A percentile compares a stretch with the other conserved stretches of the same genome.
Conservation (phyloP, 129 eudicot genomes). For the Erigeron canadensis region DNA sequence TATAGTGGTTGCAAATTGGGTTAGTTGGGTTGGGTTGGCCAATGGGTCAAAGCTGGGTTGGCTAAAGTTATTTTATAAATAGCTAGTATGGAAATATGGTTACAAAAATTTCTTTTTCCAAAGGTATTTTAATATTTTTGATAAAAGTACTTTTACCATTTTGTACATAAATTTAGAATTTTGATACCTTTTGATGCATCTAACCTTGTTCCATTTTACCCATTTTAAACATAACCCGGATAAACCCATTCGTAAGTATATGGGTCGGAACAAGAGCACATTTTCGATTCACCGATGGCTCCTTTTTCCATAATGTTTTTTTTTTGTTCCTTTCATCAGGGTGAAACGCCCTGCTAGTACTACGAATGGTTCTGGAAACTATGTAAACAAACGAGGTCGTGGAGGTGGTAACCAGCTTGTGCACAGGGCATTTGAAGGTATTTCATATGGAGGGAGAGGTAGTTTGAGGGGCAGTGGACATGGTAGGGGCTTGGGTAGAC, state of each 20-base stretch:
- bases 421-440: conserved; percentile 56
- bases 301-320: not conserved
- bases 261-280: not conserved
- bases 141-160: not conserved
- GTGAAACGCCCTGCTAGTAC: conserved; percentile 58
- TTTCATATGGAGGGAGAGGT: conserved; percentile 58
- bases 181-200: not conserved
- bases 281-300: not conserved
- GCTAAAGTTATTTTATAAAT: not conserved
- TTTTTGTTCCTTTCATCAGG: conserved; percentile 31
- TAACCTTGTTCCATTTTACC: not conserved
- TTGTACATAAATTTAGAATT: not conserved
- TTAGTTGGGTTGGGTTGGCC: not conserved
- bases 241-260: not conserved
- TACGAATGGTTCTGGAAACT: conserved; percentile 51
- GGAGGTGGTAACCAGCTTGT: conserved; percentile 61
- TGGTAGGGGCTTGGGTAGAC: conserved; percentile 70
- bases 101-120: too few species aligned
- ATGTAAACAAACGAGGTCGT: conserved; percentile 57
- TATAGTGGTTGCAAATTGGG: not conserved
- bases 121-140: too few species aligned
- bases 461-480: conserved; percentile 46
- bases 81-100: too few species aligned
- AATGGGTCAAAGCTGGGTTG: not conserved
- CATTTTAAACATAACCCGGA: not conserved